phyloP scores from a whole-genome alignment of 1,139 yeast species.

The Kodamaea sp. region DNA sequence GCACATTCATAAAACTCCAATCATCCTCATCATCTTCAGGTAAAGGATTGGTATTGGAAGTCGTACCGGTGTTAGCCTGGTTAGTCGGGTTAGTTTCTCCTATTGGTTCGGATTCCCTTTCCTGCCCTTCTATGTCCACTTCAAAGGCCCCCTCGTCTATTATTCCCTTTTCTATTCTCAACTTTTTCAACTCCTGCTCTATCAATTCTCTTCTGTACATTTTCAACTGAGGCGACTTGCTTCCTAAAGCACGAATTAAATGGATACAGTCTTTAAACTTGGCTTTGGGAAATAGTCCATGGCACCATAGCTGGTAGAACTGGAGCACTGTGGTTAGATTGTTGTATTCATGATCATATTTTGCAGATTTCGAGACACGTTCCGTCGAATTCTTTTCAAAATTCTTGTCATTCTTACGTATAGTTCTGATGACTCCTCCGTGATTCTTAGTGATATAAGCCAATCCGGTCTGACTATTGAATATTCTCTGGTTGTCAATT shows the following conservation, averaged over 20 bases:
- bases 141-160: too few species aligned
- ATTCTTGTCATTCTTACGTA: slow-evolving; percentile 32
- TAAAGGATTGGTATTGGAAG: too few species aligned
- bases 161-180: slow-evolving; percentile 36
- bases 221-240: slow-evolving; percentile 34
- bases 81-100: too few species aligned
- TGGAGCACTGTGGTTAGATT: slow-evolving; percentile 51
- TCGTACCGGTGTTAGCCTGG: too few species aligned
- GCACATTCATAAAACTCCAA: slow-evolving; percentile 33
- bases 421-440: slow-evolving; percentile 29
- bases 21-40: slow-evolving; percentile 30
- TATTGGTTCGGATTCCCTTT: not conserved
- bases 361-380: slow-evolving; percentile 20
- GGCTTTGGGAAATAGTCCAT: slow-evolving; percentile 75
- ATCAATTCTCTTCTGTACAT: slow-evolving; percentile 40
- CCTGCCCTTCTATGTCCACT: not conserved
- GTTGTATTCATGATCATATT: slow-evolving; percentile 41
- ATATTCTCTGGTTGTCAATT: slow-evolving; percentile 51
- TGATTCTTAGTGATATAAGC: slow-evolving; percentile 46
- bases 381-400: slow-evolving; percentile 18
- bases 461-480: slow-evolving; percentile 48
- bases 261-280: slow-evolving; percentile 62
- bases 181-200: slow-evolving; percentile 35
- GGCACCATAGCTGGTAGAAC: slow-evolving; percentile 85
- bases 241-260: slow-evolving; percentile 35